A percentile compares a stretch with the other conserved stretches of the same genome.
Evolutionary conservation across 1,139 yeast genomes (phyloP).

Genomic region (Kurtzmaniella quercitrusa): DNA sequence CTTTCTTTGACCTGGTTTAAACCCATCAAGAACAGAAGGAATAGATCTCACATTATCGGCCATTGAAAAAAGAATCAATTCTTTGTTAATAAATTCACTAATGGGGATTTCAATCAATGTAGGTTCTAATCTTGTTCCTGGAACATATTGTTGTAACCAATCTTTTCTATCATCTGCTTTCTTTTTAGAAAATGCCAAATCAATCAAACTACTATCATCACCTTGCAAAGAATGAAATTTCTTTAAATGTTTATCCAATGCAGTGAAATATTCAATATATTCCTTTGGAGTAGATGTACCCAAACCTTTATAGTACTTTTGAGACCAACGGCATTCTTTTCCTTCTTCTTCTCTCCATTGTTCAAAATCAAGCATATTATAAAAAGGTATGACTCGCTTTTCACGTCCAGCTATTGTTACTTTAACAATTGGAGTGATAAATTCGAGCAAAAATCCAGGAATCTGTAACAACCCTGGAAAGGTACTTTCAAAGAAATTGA

Average conservation of each 20-base stretch:
- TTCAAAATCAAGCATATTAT: slow-evolving; percentile 95
- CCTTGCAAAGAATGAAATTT: slow-evolving; percentile 78
- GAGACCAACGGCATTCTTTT: slow-evolving; percentile 73
- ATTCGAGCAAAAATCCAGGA: slow-evolving; percentile 90
- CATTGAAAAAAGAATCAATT: slow-evolving; percentile 89
- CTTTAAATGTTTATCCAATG: slow-evolving; percentile 82
- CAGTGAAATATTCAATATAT: slow-evolving; percentile 85
- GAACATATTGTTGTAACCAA: slow-evolving; percentile 86
- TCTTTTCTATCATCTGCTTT: slow-evolving; percentile 97
- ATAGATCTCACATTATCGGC: slow-evolving; percentile 96
- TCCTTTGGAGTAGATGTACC: slow-evolving; percentile 88
- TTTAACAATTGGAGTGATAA: slow-evolving; percentile 94
- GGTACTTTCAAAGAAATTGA: slow-evolving; percentile 87
- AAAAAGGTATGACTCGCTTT: slow-evolving; percentile 63
- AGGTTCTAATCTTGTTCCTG: slow-evolving; percentile 94
- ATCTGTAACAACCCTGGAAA: slow-evolving; percentile 90
- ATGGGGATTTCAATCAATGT: slow-evolving; percentile 74
- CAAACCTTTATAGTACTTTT: slow-evolving; percentile 96
- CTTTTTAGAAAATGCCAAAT: slow-evolving; percentile 90
- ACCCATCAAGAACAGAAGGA: slow-evolving; percentile 91
- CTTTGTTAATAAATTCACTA: slow-evolving; percentile 91
- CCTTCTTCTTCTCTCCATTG: slow-evolving; percentile 89
- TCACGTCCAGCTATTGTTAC: slow-evolving; percentile 74
- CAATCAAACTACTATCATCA: slow-evolving; percentile 78
- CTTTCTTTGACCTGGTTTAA: slow-evolving; percentile 96